These are phyloP conservation scores for Hyaloperonospora brassicae DNA, from an alignment of 352 stramenopile genomes.

Conservation along the genomic window DNA sequence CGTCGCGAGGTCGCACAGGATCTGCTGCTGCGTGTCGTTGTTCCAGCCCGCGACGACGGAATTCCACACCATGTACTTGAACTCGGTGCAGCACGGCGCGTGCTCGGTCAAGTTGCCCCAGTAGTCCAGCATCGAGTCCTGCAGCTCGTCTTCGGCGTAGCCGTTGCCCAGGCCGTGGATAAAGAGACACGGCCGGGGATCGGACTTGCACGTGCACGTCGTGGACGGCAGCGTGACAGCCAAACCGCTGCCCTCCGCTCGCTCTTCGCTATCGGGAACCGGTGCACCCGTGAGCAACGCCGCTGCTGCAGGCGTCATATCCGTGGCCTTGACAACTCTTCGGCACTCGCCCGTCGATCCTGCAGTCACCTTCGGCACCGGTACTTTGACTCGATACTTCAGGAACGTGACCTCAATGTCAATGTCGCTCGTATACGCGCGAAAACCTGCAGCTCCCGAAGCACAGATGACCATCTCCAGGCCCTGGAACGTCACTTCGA, in stretches of 20 bases:
- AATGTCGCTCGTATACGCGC: slow-evolving; percentile 27
- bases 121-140: slow-evolving; percentile 29
- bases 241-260: slow-evolving; percentile 6
- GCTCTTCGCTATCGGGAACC: slow-evolving; percentile 14
- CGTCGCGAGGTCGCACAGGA: slow-evolving; percentile 26
- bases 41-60: slow-evolving; percentile 28
- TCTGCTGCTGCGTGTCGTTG: slow-evolving; percentile 31
- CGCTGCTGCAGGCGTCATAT: slow-evolving; percentile 14
- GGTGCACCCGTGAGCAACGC: slow-evolving; percentile 27
- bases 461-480: slow-evolving; percentile 26
- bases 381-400: slow-evolving; percentile 16
- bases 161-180: slow-evolving; percentile 33
- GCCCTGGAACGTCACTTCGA: slow-evolving; percentile 26
- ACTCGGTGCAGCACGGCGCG: slow-evolving; percentile 38
- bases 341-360: slow-evolving; percentile 11
- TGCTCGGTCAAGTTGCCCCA: slow-evolving; percentile 34
- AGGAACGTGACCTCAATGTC: slow-evolving; percentile 24
- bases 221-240: slow-evolving; percentile 10
- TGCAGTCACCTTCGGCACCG: slow-evolving; percentile 11
- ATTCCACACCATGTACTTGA: slow-evolving; percentile 43
- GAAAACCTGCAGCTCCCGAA: slow-evolving; percentile 10
- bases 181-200: slow-evolving; percentile 37
- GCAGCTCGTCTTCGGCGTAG: slow-evolving; percentile 13
- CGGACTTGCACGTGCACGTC: slow-evolving; percentile 25
- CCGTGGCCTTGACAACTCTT: slow-evolving; percentile 12